Evolutionary conservation across 169 alveolate species (phyloP).

Genomic region (Eimeria falciformis): DNA sequence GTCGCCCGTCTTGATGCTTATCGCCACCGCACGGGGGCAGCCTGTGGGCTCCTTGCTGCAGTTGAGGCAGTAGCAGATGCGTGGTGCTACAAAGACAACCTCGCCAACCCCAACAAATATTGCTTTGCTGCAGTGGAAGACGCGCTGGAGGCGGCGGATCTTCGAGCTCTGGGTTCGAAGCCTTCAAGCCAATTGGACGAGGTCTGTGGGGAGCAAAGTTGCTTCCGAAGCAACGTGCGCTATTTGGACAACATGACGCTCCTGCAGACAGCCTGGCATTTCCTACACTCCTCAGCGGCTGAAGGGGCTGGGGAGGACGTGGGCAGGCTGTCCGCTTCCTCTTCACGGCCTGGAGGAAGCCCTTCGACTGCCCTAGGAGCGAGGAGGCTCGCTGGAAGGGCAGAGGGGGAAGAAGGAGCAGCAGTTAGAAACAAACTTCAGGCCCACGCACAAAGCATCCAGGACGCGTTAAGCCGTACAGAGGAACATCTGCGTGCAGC

Average conservation of each 20-base stretch:
- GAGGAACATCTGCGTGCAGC: constrained; percentile 57
- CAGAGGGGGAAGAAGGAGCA: background rate
- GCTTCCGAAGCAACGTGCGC: constrained; percentile 80
- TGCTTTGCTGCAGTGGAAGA: constrained; percentile 79
- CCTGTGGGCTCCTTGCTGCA: constrained; percentile 77
- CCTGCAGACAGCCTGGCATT: constrained; percentile 83
- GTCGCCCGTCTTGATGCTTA: constrained; percentile 74
- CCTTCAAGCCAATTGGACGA: constrained; percentile 65
- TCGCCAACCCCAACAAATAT: constrained; percentile 45
- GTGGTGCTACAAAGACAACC: constrained; percentile 81
- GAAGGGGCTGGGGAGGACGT: background rate
- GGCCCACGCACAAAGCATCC: constrained; percentile 15
- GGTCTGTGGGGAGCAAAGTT: constrained; percentile 78
- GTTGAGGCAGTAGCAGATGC: constrained; percentile 81
- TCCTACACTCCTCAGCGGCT: constrained; percentile 39
- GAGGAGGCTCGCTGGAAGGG: constrained; percentile 10
- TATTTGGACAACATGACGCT: constrained; percentile 82
- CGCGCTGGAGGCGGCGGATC: constrained; percentile 66
- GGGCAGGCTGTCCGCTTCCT: constrained; percentile 7
- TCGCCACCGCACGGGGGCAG: constrained; percentile 73
- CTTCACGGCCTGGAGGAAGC: background rate
- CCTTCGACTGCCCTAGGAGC: constrained; percentile 4
- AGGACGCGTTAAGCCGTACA: constrained; percentile 44
- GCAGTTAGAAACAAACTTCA: constrained; percentile 4
- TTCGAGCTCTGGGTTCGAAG: constrained; percentile 52